Conservation (phyloP, 2,329 filamentous ascomycete genomes). For the Aspergillus persii region DNA sequence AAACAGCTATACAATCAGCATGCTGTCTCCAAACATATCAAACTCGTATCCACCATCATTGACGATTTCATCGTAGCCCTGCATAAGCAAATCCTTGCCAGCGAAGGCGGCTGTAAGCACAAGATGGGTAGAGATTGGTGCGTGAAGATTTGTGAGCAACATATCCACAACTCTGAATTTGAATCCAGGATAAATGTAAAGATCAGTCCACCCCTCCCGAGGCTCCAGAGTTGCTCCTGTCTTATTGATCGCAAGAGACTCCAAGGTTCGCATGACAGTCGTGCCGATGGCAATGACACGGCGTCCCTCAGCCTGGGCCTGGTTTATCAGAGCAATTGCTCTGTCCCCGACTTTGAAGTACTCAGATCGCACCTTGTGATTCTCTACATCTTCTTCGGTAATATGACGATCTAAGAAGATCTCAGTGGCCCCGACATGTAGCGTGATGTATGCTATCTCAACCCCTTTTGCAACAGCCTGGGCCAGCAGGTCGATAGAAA, state of each 20-base stretch:
- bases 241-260: neutral
- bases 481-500: neutral
- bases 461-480: neutral
- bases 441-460: neutral
- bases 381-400: neutral
- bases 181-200: neutral
- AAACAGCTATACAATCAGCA: neutral
- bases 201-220: neutral
- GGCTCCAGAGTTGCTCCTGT: neutral
- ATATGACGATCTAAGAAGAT: neutral
- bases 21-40: conserved; percentile 1
- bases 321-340: neutral
- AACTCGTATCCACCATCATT: neutral
- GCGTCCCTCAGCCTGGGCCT: neutral
- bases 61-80: neutral
- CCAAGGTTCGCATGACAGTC: neutral
- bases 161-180: neutral
- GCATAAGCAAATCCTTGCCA: neutral
- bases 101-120: neutral
- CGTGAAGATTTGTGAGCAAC: neutral
- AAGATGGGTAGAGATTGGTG: neutral
- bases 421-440: conserved; percentile 1
- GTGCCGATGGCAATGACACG: neutral
- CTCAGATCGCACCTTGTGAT: neutral
- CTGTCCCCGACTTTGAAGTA: neutral